These are phyloP conservation scores for Gossypium anomalum DNA, from an alignment of 345 rosid species.

Conservation along the genomic window DNA sequence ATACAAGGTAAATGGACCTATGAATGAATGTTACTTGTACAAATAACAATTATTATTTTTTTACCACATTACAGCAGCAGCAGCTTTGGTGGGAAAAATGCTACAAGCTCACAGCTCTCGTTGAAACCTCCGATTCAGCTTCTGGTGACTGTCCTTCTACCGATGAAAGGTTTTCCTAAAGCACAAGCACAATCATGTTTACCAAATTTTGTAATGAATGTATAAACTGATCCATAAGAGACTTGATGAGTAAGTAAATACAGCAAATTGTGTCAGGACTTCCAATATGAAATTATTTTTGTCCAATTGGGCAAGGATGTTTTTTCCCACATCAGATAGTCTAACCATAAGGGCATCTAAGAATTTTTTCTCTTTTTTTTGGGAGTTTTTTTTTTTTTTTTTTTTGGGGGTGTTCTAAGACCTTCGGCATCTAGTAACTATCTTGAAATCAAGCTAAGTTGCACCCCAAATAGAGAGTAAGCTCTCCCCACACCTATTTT, in stretches of 20 bases:
- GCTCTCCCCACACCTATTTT: not conserved
- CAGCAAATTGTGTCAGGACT: not conserved
- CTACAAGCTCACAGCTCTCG: slow-evolving; percentile 78
- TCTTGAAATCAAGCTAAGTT: not conserved
- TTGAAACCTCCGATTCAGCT: slow-evolving; percentile 47
- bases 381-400: not conserved
- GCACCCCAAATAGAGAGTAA: not conserved
- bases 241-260: not conserved
- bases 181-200: not conserved
- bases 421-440: not conserved
- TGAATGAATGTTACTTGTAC: slow-evolving; percentile 29
- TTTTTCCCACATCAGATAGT: not conserved
- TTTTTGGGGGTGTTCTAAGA: not conserved
- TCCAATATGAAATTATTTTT: not conserved
- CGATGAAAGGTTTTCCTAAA: slow-evolving; percentile 37
- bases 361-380: not conserved
- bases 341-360: not conserved
- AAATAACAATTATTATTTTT: slow-evolving; percentile 22
- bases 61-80: slow-evolving; percentile 14
- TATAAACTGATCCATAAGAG: not conserved
- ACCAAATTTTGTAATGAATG: not conserved
- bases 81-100: not conserved
- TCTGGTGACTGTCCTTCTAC: slow-evolving; percentile 43
- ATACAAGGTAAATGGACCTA: slow-evolving; percentile 31
- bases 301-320: not conserved